Evolutionary conservation across 768 basidiomycete species (phyloP).

Genomic region (Collybia mongolica): DNA sequence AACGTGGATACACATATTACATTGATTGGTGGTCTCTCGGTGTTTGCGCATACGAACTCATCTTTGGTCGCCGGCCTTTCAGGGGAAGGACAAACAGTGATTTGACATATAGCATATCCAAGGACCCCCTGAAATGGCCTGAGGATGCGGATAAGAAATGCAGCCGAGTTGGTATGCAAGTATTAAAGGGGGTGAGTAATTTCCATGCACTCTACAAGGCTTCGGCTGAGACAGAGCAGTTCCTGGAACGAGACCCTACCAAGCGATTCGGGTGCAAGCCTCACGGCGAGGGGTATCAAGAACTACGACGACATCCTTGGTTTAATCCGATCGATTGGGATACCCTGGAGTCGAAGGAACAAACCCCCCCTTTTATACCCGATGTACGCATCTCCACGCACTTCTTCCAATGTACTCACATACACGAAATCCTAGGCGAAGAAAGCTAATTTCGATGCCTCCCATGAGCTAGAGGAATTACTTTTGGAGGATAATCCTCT

Average conservation of each 20-base stretch:
- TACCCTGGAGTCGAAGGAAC: constrained; percentile 72
- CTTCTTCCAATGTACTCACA: neutral
- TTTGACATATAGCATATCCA: constrained; percentile 88
- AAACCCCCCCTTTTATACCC: constrained; percentile 83
- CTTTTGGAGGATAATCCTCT: constrained; percentile 95
- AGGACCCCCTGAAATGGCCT: constrained; percentile 85
- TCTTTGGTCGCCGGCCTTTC: constrained; percentile 91
- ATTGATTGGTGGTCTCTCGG: constrained; percentile 99
- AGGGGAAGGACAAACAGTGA: constrained; percentile 92
- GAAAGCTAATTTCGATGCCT: constrained; percentile 98
- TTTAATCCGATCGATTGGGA: constrained; percentile 90
- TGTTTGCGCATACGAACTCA: constrained; percentile 88
- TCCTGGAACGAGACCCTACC: constrained; percentile 82
- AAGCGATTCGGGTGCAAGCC: constrained; percentile 83
- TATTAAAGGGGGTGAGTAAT: constrained; percentile 71
- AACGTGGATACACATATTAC: constrained; percentile 90
- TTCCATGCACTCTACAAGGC: constrained; percentile 3
- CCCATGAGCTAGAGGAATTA: constrained; percentile 95
- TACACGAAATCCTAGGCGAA: constrained; percentile 63
- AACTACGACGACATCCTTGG: constrained; percentile 82
- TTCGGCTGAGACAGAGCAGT: constrained; percentile 39
- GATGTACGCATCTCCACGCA: constrained; percentile 54
- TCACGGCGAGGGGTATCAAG: constrained; percentile 75
- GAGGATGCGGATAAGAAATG: constrained; percentile 85
- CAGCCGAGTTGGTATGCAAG: constrained; percentile 73